phyloP scores from a whole-genome alignment of 306 rosid species.

The Myrica gale region DNA sequence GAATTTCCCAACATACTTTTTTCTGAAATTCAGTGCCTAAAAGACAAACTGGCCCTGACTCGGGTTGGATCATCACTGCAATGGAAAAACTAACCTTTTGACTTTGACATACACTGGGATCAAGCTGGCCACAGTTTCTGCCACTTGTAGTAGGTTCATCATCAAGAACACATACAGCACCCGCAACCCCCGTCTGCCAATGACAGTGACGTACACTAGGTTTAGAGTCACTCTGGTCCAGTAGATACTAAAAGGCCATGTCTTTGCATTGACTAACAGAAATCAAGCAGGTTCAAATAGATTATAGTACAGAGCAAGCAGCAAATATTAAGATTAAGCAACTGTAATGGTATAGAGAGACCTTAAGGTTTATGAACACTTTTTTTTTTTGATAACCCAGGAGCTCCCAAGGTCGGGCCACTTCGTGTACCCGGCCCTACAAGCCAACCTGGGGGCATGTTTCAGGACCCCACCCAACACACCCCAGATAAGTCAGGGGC shows the following conservation, averaged over 20 bases:
- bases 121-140: conserved; percentile 80
- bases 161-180: conserved; percentile 89
- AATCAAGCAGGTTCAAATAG: conserved; percentile 3
- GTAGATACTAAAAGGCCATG: conserved; percentile 7
- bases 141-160: conserved; percentile 95
- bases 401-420: no score
- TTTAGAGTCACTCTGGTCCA: conserved; percentile 26
- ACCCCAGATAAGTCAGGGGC: no score
- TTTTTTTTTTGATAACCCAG: no score
- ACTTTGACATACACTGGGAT: conserved; percentile 77
- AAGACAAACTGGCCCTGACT: conserved; percentile 96
- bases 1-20: conserved; percentile 92
- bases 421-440: no score
- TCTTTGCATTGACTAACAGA: not conserved
- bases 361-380: not conserved
- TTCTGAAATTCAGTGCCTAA: conserved; percentile 92
- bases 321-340: not conserved
- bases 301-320: not conserved
- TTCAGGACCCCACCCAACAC: no score
- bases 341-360: not conserved
- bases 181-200: conserved; percentile 83
- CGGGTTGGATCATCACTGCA: conserved; percentile 93
- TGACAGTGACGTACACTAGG: conserved; percentile 22
- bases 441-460: no score
- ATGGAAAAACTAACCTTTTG: conserved; percentile 78